Base-by-base conservation (phyloP, 1,284 basidiomycete genomes). In the Tylopilus sp. region DNA sequence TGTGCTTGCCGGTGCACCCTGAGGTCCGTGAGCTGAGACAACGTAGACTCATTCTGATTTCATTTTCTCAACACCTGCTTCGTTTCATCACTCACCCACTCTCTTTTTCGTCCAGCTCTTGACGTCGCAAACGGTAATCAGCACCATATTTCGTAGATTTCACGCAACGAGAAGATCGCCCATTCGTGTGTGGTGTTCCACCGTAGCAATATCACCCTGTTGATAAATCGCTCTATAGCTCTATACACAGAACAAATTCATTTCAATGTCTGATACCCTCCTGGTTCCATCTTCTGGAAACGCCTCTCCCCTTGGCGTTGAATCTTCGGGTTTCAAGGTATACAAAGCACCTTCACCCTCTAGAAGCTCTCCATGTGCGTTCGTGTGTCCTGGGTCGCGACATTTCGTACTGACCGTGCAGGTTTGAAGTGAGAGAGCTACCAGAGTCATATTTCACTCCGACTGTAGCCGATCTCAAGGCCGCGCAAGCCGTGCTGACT, bases 381-480 rank as follows among this genome's bases (percentile, higher is more conserved):
- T 31, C 7, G 38, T 35, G 9, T 11, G 59, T 50, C 61, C 42
- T 47, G 31, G 12, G 42, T 49, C n/a, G 18, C 44, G 36, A 34
- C 6, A 23, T 31, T 13, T 21, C 36, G 34, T 25, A 31, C 49
- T 67, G 40, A 55, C 41, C 29, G 10, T 6, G 16, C 6, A 19
- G 34, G 29, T 28, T 18, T 53, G 26, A 56, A 64, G 63, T 60
- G 69, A 66, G 56, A 44, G 72, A 77, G 6, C 59, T 88, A 8
- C 81, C 87, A 2, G 86, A 91, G 49, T 76, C 79, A 2, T 89
- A 85, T 64, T 90, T 92, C 59, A 78, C 76, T 15, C 88, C 87
- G 1, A 90, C 86, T 1, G 57, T 82, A 3, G 74, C 82, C 10
- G 92, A 96, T 64, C 69, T 95, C 51, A 82, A 81, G 58, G 73